Conservation (phyloP, 371 early-diverging fungal genomes). For the Mortierella sp. region DNA sequence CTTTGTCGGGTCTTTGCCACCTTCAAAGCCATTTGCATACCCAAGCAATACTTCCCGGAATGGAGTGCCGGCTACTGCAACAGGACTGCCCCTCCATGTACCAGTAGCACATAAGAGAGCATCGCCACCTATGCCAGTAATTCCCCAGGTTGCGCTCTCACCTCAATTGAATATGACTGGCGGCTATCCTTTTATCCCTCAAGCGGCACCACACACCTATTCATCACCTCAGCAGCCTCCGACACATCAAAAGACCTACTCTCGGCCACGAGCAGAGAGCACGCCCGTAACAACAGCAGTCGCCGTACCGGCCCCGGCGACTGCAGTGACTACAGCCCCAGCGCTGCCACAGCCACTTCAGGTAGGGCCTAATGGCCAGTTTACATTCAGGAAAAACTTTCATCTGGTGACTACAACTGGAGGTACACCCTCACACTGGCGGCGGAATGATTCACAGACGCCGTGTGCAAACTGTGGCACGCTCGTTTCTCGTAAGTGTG, state of each 20-base stretch:
- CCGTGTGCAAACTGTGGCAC: slow-evolving; percentile 48
- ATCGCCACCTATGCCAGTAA: slow-evolving; percentile 20
- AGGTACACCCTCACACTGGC: slow-evolving; percentile 42
- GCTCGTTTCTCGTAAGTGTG: slow-evolving; percentile 43
- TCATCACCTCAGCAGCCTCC: slow-evolving; percentile 26
- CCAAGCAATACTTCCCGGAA: slow-evolving; percentile 53
- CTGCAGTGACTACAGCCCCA: too few species aligned
- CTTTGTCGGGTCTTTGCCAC: slow-evolving; percentile 64
- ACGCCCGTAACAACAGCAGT: slow-evolving; percentile 2
- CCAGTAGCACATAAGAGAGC: slow-evolving; percentile 23
- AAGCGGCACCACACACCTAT: slow-evolving; percentile 26
- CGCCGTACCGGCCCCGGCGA: too few species aligned
- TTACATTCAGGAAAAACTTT: slow-evolving; percentile 43
- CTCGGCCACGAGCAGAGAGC: slow-evolving; percentile 14
- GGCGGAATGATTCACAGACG: slow-evolving; percentile 40
- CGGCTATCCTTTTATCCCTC: slow-evolving; percentile 39
- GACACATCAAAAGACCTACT: slow-evolving; percentile 37
- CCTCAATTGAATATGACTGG: slow-evolving; percentile 51
- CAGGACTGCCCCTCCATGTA: slow-evolving; percentile 19
- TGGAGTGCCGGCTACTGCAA: slow-evolving; percentile 28
- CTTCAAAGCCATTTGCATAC: slow-evolving; percentile 66
- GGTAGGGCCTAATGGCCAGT: slow-evolving; percentile 37
- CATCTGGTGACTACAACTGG: slow-evolving; percentile 33
- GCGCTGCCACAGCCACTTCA: slow-evolving; percentile 15
- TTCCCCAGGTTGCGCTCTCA: slow-evolving; percentile 40